Base-by-base conservation (phyloP, 2,329 filamentous ascomycete species). In the Talaromyces sp. region DNA sequence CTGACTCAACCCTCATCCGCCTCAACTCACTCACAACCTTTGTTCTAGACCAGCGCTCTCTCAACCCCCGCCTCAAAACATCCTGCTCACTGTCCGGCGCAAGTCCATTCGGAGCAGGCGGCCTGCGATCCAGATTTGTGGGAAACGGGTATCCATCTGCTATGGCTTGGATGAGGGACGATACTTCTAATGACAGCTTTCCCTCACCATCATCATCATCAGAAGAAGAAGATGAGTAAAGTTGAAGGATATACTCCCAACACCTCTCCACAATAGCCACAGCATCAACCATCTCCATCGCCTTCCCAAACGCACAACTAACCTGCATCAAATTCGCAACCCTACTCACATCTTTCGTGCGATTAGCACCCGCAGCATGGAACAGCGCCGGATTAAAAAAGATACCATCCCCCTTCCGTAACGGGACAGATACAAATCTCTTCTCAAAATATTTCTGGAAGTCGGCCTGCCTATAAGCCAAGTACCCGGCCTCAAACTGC, bases 1-100 rank as follows among this genome's bases (percentile, higher is more conserved):
- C 68, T 17, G 73, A 74, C 62, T 82, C 78, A 29, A 71, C 63
- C 58, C 68, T 74, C 73, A 82, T 75, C 70, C 71, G 69, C 69
- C 68, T 71, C 63, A 86, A 66, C 51, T 78, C 78, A 15, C 65
- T 67, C n/a, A 87, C 67, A 7, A 84, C 75, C 40, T 76, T 69
- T 10, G 76, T 72, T 25, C 69, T 19, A 43, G 79, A 72, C 80
- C 78, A 83, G 0, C 73, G 76, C 54, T 77, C 75, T 49, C 4
- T 13, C 45, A 49, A 7, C 22, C 45, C 45, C 2, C 19, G 22
- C 22, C 45, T 27, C 45, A 49, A 49, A 13, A 49, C 22, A 49
- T 25, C 45, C 19, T 49, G 22, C 45, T 49, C 45, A 15, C 22
- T 49, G 11, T 49, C 45, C 22, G 45, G 45, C 22, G 45, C 45